These are phyloP conservation scores for Bassia scoparia DNA, from an alignment of 148 eudicot species.

Conservation along the genomic window DNA sequence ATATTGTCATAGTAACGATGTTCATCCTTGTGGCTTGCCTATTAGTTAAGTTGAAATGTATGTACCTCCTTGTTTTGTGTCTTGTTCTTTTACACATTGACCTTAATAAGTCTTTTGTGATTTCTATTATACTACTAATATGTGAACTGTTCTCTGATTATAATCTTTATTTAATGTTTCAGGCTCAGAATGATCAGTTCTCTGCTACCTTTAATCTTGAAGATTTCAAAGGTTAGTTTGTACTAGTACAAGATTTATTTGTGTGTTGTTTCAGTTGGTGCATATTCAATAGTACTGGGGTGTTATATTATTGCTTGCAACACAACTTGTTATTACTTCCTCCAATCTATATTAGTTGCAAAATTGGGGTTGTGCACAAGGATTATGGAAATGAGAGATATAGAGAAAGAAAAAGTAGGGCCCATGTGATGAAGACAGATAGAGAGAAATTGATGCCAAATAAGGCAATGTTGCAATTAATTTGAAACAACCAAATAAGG, in stretches of 20 bases:
- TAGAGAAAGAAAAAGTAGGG: too few relatives aligned
- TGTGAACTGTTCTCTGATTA: constrained; percentile 8
- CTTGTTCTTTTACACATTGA: constrained; percentile 1
- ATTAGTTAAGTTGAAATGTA: background rate
- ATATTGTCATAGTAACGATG: background rate
- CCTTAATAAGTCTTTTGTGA: background rate
- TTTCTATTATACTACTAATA: background rate
- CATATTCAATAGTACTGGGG: background rate
- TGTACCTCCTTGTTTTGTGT: background rate
- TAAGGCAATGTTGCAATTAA: too few relatives aligned
- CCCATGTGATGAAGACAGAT: too few relatives aligned
- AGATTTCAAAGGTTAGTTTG: constrained; percentile 73
- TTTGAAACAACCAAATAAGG: too few relatives aligned
- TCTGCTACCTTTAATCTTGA: constrained; percentile 82
- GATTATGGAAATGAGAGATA: too few relatives aligned
- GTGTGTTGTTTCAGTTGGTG: background rate
- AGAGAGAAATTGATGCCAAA: too few relatives aligned
- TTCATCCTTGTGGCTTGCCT: background rate
- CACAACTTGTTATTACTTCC: background rate
- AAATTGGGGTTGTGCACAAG: too few relatives aligned
- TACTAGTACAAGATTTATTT: background rate
- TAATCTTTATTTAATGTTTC: constrained; percentile 24
- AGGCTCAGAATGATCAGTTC: constrained; percentile 88
- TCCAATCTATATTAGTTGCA: too few relatives aligned
- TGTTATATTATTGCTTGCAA: background rate